Conservation (phyloP, 139 green algal species). For the Spirogloea muscicola region DNA sequence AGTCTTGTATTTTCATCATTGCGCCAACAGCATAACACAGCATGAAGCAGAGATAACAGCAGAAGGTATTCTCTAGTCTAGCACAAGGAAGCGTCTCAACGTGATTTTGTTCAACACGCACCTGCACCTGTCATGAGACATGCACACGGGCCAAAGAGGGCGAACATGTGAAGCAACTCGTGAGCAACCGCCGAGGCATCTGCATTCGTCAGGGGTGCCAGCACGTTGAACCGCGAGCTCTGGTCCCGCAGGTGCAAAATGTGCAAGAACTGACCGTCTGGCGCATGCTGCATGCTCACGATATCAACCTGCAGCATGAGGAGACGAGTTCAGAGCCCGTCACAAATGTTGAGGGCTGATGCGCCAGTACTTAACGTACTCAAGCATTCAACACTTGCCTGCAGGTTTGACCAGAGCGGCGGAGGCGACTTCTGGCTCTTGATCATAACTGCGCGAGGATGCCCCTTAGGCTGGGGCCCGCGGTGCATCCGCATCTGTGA, state of each 20-base stretch:
- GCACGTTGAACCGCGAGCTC: not conserved
- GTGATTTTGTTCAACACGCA: no score
- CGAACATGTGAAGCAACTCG: not conserved
- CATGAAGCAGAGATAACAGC: no score
- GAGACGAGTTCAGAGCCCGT: no score
- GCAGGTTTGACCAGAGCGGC: not conserved
- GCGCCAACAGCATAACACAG: no score
- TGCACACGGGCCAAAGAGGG: not conserved
- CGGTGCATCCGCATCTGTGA: not conserved
- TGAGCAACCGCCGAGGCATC: not conserved
- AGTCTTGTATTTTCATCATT: no score
- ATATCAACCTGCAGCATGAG: not conserved
- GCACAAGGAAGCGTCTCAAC: no score
- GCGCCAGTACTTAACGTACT: no score
- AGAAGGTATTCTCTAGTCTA: no score
- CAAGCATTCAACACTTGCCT: not conserved
- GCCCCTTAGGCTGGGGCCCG: not conserved
- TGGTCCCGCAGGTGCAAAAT: not conserved
- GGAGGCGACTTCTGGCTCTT: not conserved
- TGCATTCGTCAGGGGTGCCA: not conserved
- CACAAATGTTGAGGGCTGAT: no score
- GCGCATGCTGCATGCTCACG: slow-evolving; percentile 11
- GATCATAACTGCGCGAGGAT: not conserved
- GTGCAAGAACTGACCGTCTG: not conserved
- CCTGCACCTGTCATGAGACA: slow-evolving; percentile 1